phyloP scores from a whole-genome alignment of 345 rosid species.

The Eucalyptus erythrocorys region DNA sequence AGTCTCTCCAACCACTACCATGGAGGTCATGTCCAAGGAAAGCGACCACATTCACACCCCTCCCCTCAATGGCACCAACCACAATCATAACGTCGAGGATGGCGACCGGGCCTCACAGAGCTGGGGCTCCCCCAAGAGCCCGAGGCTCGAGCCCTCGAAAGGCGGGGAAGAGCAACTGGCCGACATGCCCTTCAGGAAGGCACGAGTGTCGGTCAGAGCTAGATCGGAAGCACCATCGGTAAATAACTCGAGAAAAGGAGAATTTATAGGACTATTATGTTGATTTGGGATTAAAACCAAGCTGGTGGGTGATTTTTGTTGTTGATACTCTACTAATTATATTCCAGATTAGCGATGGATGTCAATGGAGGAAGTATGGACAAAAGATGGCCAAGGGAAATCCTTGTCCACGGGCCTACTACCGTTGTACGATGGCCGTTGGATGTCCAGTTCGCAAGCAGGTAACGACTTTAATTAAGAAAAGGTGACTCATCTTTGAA shows the following conservation, averaged over 20 bases:
- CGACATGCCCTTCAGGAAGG: conserved; percentile 36
- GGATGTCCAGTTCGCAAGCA: conserved; percentile 92
- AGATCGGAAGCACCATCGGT: conserved; percentile 52
- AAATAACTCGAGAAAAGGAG: neutral
- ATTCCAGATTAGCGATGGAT: conserved; percentile 70
- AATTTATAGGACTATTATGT: neutral
- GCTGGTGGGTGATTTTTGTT: neutral
- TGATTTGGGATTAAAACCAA: neutral
- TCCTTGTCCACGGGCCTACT: conserved; percentile 94
- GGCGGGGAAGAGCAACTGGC: conserved; percentile 24
- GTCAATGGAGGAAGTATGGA: conserved; percentile 97
- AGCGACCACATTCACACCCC: conserved; percentile 3
- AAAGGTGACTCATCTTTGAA: neutral
- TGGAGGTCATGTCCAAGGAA: conserved; percentile 23
- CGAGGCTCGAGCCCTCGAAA: conserved; percentile 27
- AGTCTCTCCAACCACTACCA: conserved; percentile 8
- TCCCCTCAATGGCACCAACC: conserved; percentile 2
- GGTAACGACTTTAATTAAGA: conserved; percentile 15
- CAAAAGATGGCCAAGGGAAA: conserved; percentile 86
- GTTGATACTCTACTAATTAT: neutral
- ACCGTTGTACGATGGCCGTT: conserved; percentile 68
- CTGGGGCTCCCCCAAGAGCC: conserved; percentile 35
- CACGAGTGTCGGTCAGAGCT: conserved; percentile 7
- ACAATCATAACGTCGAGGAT: conserved; percentile 6
- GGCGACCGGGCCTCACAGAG: conserved; percentile 27